A percentile compares a stretch with the other conserved stretches of the same genome.
These are phyloP conservation scores for Hippophae rhamnoides DNA, from an alignment of 306 rosid genomes.

Conservation along the genomic window DNA sequence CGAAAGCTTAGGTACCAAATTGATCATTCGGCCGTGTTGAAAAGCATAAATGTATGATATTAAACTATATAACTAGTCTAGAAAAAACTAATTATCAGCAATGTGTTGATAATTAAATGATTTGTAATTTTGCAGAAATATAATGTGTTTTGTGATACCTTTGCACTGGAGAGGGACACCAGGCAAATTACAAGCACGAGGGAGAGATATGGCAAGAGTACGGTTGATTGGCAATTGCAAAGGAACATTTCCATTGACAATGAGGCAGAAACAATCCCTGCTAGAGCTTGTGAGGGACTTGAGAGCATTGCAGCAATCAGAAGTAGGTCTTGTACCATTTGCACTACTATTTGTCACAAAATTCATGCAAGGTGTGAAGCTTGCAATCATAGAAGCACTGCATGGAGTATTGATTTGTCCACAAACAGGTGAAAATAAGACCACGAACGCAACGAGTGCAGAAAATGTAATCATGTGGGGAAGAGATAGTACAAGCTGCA, in stretches of 20 bases:
- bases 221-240: constrained; percentile 41
- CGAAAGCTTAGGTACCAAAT: no score
- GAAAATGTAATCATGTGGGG: constrained; percentile 20
- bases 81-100: no score
- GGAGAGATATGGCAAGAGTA: constrained; percentile 33
- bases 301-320: constrained; percentile 45
- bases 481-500: background rate
- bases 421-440: constrained; percentile 16
- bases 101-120: no score
- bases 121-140: no score
- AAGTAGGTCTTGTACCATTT: constrained; percentile 37
- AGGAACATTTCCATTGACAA: constrained; percentile 56
- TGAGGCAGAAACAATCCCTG: constrained; percentile 60
- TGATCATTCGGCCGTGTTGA: no score
- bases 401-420: constrained; percentile 49
- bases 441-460: constrained; percentile 14
- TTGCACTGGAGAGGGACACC: constrained; percentile 42
- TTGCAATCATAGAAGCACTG: constrained; percentile 47
- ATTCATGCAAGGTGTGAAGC: constrained; percentile 73
- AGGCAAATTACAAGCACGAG: constrained; percentile 42
- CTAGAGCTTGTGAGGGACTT: constrained; percentile 24
- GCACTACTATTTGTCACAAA: constrained; percentile 60
- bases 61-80: no score
- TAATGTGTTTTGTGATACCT: constrained; percentile 18
- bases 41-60: no score